Conservation (phyloP, 495 filamentous ascomycete genomes). For the Trypethelium eluteriae region DNA sequence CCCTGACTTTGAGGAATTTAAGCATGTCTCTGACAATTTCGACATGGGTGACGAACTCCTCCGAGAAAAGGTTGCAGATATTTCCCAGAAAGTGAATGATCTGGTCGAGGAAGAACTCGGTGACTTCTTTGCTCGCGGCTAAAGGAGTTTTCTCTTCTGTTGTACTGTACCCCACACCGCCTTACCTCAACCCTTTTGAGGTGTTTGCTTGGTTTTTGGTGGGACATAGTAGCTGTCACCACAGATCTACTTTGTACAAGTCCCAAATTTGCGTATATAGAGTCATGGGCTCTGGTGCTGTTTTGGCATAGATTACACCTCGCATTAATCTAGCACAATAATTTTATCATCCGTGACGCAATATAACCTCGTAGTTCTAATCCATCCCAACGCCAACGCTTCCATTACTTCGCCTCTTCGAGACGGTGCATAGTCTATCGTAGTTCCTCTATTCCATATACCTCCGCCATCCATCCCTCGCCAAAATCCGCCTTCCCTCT, state of each 20-base stretch:
- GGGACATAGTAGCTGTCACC: neutral
- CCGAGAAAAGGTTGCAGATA: constrained; percentile 30
- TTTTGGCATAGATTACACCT: neutral
- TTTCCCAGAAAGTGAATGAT: constrained; percentile 49
- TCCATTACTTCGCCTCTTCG: neutral
- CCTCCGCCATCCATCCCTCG: constrained; percentile 72
- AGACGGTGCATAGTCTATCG: neutral
- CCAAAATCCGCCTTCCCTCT: constrained; percentile 53
- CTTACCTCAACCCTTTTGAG: neutral
- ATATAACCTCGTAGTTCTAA: too few species aligned
- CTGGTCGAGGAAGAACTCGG: constrained; percentile 61
- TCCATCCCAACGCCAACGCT: too few species aligned
- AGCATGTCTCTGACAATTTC: constrained; percentile 17
- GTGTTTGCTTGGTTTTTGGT: neutral
- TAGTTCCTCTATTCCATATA: constrained; percentile 44
- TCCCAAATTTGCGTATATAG: neutral
- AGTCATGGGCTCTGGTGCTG: neutral
- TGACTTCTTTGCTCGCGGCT: constrained; percentile 51
- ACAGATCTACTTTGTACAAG: neutral
- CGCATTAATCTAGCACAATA: neutral
- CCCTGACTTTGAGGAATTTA: constrained; percentile 21
- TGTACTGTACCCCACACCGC: neutral
- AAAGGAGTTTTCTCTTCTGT: neutral
- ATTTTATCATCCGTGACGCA: constrained; percentile 1
- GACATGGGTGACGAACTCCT: constrained; percentile 17